phyloP scores from a whole-genome alignment of 2,329 filamentous ascomycete species.

The Microcyclospora pomicola region DNA sequence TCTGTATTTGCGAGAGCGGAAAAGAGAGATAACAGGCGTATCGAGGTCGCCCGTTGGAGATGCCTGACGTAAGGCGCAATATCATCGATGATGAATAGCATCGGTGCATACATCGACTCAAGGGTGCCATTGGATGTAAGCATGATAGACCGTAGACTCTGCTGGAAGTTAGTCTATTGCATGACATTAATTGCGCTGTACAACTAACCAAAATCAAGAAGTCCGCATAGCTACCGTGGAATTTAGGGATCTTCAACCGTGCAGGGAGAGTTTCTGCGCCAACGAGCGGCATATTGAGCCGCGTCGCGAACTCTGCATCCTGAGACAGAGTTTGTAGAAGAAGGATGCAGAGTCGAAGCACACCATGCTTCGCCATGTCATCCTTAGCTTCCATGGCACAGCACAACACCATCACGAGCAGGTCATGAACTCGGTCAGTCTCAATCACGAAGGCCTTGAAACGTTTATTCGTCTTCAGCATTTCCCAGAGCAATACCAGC shows the following conservation, averaged over 20 bases:
- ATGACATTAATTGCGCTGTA: too few species aligned
- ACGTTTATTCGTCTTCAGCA: slow-evolving; percentile 91
- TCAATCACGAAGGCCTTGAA: slow-evolving; percentile 96
- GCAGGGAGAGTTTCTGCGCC: slow-evolving; percentile 75
- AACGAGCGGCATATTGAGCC: slow-evolving; percentile 78
- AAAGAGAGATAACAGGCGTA: slow-evolving; percentile 73
- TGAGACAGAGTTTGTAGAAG: slow-evolving; percentile 88
- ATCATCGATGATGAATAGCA: slow-evolving; percentile 88
- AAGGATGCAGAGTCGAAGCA: slow-evolving; percentile 96
- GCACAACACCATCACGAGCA: slow-evolving; percentile 78
- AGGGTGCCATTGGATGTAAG: slow-evolving; percentile 82
- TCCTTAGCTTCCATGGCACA: slow-evolving; percentile 83
- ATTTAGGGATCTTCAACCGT: slow-evolving; percentile 68
- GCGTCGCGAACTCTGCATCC: slow-evolving; percentile 77
- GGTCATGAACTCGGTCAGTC: slow-evolving; percentile 84
- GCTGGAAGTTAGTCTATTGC: too few species aligned
- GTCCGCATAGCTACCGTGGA: slow-evolving; percentile 82
- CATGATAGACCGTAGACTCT: slow-evolving; percentile 83
- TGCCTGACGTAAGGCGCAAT: slow-evolving; percentile 72
- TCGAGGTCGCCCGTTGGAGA: slow-evolving; percentile 59
- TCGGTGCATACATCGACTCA: slow-evolving; percentile 79
- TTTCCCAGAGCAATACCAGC: slow-evolving; percentile 95
- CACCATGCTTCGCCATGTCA: slow-evolving; percentile 75
- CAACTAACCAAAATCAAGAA: slow-evolving; percentile 82
- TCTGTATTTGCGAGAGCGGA: too few species aligned